Evolutionary conservation across 768 basidiomycete species (phyloP).

Genomic region (Pleurotus salmoneostramineus): DNA sequence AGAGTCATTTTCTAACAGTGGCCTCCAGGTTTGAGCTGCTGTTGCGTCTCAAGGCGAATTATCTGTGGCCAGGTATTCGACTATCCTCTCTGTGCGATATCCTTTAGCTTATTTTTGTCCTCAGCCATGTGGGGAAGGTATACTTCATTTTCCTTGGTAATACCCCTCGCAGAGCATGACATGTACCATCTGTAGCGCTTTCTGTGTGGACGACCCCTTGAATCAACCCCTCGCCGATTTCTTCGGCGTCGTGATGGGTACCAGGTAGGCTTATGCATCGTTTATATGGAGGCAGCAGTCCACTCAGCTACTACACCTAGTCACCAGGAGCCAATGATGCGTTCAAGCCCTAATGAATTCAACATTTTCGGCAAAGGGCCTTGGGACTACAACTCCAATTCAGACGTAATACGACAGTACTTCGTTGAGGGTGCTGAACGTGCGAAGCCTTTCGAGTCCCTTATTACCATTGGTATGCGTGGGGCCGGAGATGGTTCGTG

Average conservation of each 20-base stretch:
- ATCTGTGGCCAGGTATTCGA: constrained; percentile 58
- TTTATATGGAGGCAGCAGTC: background rate
- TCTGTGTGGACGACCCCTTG: constrained; percentile 52
- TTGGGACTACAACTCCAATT: constrained; percentile 62
- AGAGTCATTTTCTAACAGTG: background rate
- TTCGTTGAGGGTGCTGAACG: constrained; percentile 61
- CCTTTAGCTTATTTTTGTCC: background rate
- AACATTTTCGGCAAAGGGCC: constrained; percentile 47
- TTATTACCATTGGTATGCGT: constrained; percentile 70
- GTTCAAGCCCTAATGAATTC: constrained; percentile 68
- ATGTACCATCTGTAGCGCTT: constrained; percentile 31
- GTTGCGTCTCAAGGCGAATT: constrained; percentile 64
- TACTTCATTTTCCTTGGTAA: background rate
- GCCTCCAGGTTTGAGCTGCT: constrained; percentile 53
- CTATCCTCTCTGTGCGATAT: background rate
- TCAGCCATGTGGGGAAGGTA: constrained; percentile 41
- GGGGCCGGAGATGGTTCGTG: constrained; percentile 51
- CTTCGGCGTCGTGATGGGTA: constrained; percentile 71
- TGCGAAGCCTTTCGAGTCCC: constrained; percentile 54
- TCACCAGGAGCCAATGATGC: constrained; percentile 76
- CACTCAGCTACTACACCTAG: constrained; percentile 18
- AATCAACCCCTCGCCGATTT: constrained; percentile 62
- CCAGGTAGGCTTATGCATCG: constrained; percentile 32
- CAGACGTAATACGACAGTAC: constrained; percentile 51
- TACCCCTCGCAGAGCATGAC: background rate